Evolutionary conservation across 805 yeast genomes (phyloP).

Genomic region (Monosporozyma solicola): DNA sequence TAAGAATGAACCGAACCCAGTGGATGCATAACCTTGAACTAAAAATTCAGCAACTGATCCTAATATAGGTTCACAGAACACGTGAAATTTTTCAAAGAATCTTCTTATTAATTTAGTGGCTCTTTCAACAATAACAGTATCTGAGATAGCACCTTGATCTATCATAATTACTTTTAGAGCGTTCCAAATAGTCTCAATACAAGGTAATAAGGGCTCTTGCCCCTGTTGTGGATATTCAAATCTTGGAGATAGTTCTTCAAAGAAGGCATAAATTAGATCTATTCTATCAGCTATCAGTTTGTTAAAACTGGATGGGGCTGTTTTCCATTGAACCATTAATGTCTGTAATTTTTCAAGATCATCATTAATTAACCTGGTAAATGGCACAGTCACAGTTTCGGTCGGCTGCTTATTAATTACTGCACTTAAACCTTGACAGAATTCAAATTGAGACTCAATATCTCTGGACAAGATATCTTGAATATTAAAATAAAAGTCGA

Average conservation of each 20-base stretch:
- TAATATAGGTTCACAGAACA: conserved; percentile 41
- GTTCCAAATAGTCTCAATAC: conserved; percentile 22
- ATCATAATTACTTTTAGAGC: conserved; percentile 16
- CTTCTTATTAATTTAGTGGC: conserved; percentile 58
- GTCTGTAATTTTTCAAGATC: conserved; percentile 30
- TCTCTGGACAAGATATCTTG: conserved; percentile 41
- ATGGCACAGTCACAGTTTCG: conserved; percentile 47
- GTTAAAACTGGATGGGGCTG: conserved; percentile 26
- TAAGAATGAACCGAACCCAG: conserved; percentile 70
- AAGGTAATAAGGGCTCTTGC: conserved; percentile 24
- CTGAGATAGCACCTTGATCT: conserved; percentile 17
- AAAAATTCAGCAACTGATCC: conserved; percentile 57
- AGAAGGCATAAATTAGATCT: conserved; percentile 36
- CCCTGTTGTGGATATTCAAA: conserved; percentile 25
- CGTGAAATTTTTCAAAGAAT: conserved; percentile 42
- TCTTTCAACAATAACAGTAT: conserved; percentile 48
- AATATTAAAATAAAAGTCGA: conserved; percentile 57
- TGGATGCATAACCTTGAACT: conserved; percentile 58
- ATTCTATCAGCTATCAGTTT: conserved; percentile 59
- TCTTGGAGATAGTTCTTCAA: conserved; percentile 27
- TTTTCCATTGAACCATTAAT: conserved; percentile 18
- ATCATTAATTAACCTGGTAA: conserved; percentile 56
- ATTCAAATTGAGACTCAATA: conserved; percentile 60
- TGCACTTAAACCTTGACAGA: conserved; percentile 84
- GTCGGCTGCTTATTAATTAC: conserved; percentile 56